A percentile compares a stretch with the other conserved stretches of the same genome.
Evolutionary conservation across 805 yeast species (phyloP).

Genomic region (Ogataea pini): DNA sequence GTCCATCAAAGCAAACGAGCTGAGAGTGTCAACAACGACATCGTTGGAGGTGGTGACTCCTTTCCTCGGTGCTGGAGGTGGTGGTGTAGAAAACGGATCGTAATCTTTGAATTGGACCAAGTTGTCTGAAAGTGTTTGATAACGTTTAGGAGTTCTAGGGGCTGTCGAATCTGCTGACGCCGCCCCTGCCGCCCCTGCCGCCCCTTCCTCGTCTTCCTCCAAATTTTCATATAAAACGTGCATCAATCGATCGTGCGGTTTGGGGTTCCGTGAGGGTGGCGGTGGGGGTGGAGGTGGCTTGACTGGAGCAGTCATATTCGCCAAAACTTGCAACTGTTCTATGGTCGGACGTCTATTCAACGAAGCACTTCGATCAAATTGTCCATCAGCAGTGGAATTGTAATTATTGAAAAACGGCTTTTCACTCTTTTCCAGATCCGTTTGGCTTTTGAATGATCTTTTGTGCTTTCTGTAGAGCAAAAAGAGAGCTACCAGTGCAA

Average conservation of each 20-base stretch:
- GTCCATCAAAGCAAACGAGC: slow-evolving; percentile 18
- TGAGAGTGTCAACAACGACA: slow-evolving; percentile 24
- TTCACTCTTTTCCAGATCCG: slow-evolving; percentile 2
- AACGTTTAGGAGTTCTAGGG: slow-evolving; percentile 20
- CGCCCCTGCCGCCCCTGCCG: neutral
- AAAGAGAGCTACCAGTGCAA: slow-evolving; percentile 17
- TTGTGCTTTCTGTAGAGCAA: slow-evolving; percentile 16
- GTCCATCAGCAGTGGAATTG: neutral
- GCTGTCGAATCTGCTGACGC: neutral
- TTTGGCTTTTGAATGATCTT: neutral
- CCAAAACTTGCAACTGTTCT: neutral
- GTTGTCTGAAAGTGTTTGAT: slow-evolving; percentile 26
- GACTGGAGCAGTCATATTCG: neutral
- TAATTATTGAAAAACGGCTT: slow-evolving; percentile 1
- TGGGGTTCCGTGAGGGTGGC: slow-evolving; percentile 18
- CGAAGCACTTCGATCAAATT: neutral
- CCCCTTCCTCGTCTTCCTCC: slow-evolving; percentile 19
- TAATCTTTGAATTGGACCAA: slow-evolving; percentile 20
- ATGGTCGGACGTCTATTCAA: neutral
- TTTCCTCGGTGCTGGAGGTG: neutral
- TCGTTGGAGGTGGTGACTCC: slow-evolving; percentile 5
- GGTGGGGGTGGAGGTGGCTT: slow-evolving; percentile 5
- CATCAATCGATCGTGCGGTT: slow-evolving; percentile 24
- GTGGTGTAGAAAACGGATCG: neutral
- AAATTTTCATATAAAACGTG: slow-evolving; percentile 33